Conservation (phyloP, 139 green algal species). For the Auxenochlorella pyrenoidosa region DNA sequence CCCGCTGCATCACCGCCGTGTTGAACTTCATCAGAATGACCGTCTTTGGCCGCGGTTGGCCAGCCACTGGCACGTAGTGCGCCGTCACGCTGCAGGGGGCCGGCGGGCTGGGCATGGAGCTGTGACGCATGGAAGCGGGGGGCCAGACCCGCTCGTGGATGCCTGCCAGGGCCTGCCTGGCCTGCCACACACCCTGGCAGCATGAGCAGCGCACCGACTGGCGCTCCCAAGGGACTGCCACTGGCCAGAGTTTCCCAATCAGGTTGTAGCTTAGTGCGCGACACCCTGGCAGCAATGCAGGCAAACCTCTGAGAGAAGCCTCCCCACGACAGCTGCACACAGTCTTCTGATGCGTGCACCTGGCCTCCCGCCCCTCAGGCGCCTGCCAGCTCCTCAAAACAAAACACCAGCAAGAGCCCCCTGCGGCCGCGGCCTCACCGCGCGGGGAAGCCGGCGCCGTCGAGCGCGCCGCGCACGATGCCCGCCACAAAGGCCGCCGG, state of each 20-base stretch:
- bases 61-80: constrained; percentile 74
- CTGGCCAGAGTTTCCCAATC: too few relatives aligned
- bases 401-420: background rate
- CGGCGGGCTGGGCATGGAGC: background rate
- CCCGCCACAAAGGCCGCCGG: constrained; percentile 91
- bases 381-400: background rate
- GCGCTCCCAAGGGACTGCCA: too few relatives aligned
- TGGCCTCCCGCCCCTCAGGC: too few relatives aligned
- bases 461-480: constrained; percentile 91
- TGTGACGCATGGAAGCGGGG: background rate
- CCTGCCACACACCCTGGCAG: background rate
- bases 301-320: too few relatives aligned
- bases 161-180: background rate
- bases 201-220: too few relatives aligned
- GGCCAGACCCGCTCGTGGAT: background rate
- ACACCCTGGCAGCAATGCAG: too few relatives aligned
- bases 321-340: too few relatives aligned
- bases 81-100: constrained; percentile 79
- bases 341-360: too few relatives aligned
- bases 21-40: constrained; percentile 94
- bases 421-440: constrained; percentile 49
- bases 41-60: constrained; percentile 72
- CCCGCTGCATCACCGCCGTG: constrained; percentile 73
- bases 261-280: too few relatives aligned
- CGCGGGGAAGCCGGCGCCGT: constrained; percentile 89